These are phyloP conservation scores for Peltaster fructicola DNA, from an alignment of 2,329 filamentous ascomycete species.

Conservation along the genomic window DNA sequence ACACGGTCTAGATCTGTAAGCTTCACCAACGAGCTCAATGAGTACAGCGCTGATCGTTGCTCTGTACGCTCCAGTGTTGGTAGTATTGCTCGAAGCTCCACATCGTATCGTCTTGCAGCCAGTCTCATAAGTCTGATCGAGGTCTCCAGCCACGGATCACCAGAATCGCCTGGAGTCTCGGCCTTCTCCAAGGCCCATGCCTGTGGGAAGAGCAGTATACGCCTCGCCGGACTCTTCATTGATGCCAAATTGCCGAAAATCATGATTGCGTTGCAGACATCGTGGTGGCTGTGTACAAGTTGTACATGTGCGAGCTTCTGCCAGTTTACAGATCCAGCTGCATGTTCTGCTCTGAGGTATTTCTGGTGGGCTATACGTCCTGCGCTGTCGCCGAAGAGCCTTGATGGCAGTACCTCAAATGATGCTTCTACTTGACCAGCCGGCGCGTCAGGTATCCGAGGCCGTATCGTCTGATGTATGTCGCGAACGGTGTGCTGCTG, in stretches of 20 bases:
- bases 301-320: slow-evolving; percentile 29
- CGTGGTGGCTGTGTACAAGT: slow-evolving; percentile 25
- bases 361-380: slow-evolving; percentile 14
- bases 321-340: slow-evolving; percentile 23
- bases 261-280: slow-evolving; percentile 34
- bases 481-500: slow-evolving; percentile 72
- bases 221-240: slow-evolving; percentile 27
- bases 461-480: slow-evolving; percentile 55
- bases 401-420: slow-evolving; percentile 10
- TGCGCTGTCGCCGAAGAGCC: slow-evolving; percentile 11
- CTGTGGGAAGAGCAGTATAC: slow-evolving; percentile 28
- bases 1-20: slow-evolving; percentile 28
- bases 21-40: slow-evolving; percentile 27
- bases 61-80: slow-evolving; percentile 20
- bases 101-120: slow-evolving; percentile 28
- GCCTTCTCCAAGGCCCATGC: slow-evolving; percentile 18
- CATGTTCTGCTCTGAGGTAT: slow-evolving; percentile 8
- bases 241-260: slow-evolving; percentile 28
- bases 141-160: slow-evolving; percentile 26
- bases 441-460: slow-evolving; percentile 27
- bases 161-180: slow-evolving; percentile 19
- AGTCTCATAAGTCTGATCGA: slow-evolving; percentile 27
- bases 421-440: slow-evolving; percentile 7
- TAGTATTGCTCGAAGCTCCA: slow-evolving; percentile 26
- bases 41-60: slow-evolving; percentile 18